Percentiles rank a stretch among this genome's conserved stretches.
Conservation (phyloP, 139 green algal species). For the Nannochloris sp. region DNA sequence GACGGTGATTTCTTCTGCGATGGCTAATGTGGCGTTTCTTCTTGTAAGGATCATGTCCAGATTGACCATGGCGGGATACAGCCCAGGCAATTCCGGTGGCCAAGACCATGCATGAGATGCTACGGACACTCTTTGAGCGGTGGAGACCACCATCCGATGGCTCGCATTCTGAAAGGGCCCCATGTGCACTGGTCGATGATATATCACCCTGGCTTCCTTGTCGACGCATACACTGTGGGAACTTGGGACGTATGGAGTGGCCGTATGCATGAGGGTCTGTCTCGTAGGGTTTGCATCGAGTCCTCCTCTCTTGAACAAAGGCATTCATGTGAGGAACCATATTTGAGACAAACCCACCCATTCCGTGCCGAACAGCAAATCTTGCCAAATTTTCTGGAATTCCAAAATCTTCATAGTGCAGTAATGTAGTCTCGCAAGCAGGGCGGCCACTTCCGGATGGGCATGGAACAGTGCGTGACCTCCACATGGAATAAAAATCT, state of each 20-base stretch:
- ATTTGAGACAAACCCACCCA: constrained; percentile 80
- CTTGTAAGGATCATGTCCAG: too few relatives aligned
- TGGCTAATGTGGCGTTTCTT: too few relatives aligned
- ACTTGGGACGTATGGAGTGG: background rate
- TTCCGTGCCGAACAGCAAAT: constrained; percentile 65
- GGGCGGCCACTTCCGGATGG: constrained; percentile 46
- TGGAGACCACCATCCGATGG: background rate
- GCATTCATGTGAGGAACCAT: constrained; percentile 44
- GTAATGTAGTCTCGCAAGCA: constrained; percentile 67
- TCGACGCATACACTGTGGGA: background rate
- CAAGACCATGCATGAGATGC: constrained; percentile 28
- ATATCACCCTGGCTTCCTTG: background rate
- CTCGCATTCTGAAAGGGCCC: background rate
- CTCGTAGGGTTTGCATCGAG: constrained; percentile 17
- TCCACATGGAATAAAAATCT: constrained; percentile 47
- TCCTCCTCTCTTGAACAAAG: constrained; percentile 54
- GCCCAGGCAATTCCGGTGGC: constrained; percentile 24
- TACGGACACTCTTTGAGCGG: constrained; percentile 5
- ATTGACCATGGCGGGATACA: constrained; percentile 6
- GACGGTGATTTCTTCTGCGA: too few relatives aligned
- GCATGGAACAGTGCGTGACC: constrained; percentile 49
- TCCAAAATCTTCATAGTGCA: constrained; percentile 81
- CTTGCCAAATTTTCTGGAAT: constrained; percentile 57
- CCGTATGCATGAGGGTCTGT: constrained; percentile 26
- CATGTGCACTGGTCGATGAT: background rate